Evolutionary conservation across 75 land plant species (phyloP).

Genomic region (Larix kaempferi): DNA sequence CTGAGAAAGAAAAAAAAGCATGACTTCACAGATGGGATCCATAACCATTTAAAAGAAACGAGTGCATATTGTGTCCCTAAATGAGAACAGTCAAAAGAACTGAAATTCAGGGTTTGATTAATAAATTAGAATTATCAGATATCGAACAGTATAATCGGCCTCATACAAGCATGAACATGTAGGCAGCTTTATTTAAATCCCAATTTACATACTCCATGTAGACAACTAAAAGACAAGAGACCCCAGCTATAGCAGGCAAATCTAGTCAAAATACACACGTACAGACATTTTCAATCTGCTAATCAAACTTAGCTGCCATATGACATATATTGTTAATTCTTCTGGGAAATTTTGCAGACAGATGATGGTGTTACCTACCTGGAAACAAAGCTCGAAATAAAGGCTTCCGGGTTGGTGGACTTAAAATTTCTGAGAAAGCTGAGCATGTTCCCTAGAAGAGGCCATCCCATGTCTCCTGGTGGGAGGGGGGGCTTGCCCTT

Average conservation of each 20-base stretch:
- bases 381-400: constrained; percentile 43
- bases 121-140: too few species aligned
- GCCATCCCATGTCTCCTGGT: constrained; percentile 81
- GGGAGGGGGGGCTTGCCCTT: constrained; percentile 24
- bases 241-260: too few species aligned
- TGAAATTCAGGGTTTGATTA: not conserved
- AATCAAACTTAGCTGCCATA: too few species aligned
- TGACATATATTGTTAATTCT: too few species aligned
- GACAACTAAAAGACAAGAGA: too few species aligned
- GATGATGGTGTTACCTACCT: constrained; percentile 26
- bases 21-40: not conserved
- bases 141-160: too few species aligned
- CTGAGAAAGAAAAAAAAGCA: constrained; percentile 23
- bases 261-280: too few species aligned
- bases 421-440: constrained; percentile 64
- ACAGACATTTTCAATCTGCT: too few species aligned
- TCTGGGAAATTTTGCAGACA: not conserved
- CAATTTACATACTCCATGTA: too few species aligned
- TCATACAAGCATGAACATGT: too few species aligned
- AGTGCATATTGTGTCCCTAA: not conserved
- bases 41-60: not conserved
- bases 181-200: too few species aligned
- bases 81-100: not conserved
- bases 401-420: constrained; percentile 53
- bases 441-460: constrained; percentile 71